phyloP scores from a whole-genome alignment of 352 stramenopile genomes.

The Globisporangium parvum region DNA sequence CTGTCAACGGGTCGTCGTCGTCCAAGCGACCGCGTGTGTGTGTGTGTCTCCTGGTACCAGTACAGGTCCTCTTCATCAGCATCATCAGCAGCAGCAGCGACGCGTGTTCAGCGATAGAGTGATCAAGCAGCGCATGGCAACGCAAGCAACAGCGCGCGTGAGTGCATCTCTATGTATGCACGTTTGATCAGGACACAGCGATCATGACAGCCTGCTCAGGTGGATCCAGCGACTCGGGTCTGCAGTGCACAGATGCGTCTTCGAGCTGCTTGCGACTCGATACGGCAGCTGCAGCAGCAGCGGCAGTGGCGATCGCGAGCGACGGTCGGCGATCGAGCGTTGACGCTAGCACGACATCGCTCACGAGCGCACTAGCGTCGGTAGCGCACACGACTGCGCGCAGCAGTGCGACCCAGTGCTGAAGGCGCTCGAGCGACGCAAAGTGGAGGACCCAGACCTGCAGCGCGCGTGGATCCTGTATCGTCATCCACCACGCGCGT shows the following conservation, averaged over 20 bases:
- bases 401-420: conserved; percentile 39
- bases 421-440: conserved; percentile 26
- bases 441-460: conserved; percentile 70
- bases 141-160: too few species aligned
- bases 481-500: conserved; percentile 57
- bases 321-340: conserved; percentile 2
- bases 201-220: neutral
- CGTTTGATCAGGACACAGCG: conserved; percentile 3
- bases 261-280: neutral
- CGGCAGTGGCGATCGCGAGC: too few species aligned
- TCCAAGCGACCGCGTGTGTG: neutral
- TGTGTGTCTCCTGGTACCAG: too few species aligned
- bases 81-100: neutral
- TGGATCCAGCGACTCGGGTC: neutral
- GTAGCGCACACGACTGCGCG: conserved; percentile 28
- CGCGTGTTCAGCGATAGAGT: neutral
- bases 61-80: neutral
- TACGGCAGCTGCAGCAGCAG: too few species aligned
- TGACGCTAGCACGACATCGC: conserved; percentile 27
- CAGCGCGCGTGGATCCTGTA: conserved; percentile 43
- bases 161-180: too few species aligned
- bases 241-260: neutral
- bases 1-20: too few species aligned
- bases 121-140: neutral
- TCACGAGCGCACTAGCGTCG: conserved; percentile 27